Evolutionary conservation across 352 stramenopile species (phyloP).

Genomic region (Phytophthora quininea): DNA sequence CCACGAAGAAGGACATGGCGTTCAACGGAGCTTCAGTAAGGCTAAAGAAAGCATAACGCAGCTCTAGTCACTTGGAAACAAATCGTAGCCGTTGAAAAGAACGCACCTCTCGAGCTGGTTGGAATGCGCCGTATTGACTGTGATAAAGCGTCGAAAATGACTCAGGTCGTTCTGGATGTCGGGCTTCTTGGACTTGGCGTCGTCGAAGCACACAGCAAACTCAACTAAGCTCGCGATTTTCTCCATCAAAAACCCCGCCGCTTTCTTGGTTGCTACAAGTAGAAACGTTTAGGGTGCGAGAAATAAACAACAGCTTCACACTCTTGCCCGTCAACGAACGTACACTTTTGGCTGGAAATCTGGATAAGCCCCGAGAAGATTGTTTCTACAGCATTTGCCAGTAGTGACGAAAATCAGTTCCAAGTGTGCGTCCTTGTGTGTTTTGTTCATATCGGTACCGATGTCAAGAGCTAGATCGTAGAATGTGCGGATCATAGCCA

Average conservation of each 20-base stretch:
- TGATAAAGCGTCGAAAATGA: constrained; percentile 56
- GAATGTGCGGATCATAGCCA: constrained; percentile 39
- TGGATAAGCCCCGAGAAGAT: constrained; percentile 54
- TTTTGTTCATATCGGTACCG: constrained; percentile 27
- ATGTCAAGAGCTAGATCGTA: constrained; percentile 53
- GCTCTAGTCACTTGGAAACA: not conserved
- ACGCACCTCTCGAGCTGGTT: constrained; percentile 61
- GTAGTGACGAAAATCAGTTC: not conserved
- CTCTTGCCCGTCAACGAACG: not conserved
- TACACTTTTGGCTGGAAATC: constrained; percentile 60
- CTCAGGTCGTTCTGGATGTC: constrained; percentile 73
- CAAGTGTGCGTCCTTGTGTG: not conserved
- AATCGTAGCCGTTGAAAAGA: not conserved
- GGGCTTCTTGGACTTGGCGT: constrained; percentile 54
- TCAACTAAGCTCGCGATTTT: constrained; percentile 62
- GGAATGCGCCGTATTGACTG: constrained; percentile 32
- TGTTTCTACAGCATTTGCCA: constrained; percentile 30
- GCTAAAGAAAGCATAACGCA: constrained; percentile 11
- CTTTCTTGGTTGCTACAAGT: constrained; percentile 40
- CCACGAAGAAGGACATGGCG: constrained; percentile 68
- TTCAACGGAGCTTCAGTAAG: constrained; percentile 51
- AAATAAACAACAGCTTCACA: too few relatives aligned
- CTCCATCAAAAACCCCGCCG: constrained; percentile 47
- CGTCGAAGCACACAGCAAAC: constrained; percentile 62
- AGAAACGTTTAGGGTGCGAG: too few relatives aligned